Evolutionary conservation across 257 asterid genomes (phyloP).

Genomic region (Fraxinus cuspidata): DNA sequence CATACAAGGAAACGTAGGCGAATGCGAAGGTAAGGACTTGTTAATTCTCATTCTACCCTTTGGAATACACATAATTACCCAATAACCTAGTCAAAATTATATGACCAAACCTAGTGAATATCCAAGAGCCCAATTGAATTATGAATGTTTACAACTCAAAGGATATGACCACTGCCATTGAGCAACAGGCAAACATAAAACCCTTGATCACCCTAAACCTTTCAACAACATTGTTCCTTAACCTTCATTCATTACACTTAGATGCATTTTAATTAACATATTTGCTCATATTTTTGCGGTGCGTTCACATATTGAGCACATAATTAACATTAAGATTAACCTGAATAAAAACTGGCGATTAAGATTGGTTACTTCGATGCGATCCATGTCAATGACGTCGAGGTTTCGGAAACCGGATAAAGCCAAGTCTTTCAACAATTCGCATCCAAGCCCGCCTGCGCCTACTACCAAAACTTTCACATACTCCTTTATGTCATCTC

Average conservation of each 20-base stretch:
- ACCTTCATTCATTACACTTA: background rate
- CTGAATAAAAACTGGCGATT: conserved; percentile 97
- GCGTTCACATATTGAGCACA: background rate
- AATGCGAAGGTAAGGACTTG: background rate
- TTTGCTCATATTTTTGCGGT: background rate
- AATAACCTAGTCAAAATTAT: background rate
- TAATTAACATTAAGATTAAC: conserved; percentile 35
- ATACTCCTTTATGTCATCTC: conserved; percentile 77
- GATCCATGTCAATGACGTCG: conserved; percentile 97
- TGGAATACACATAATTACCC: background rate
- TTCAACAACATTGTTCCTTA: background rate
- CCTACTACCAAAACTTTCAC: conserved; percentile 90
- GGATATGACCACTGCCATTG: background rate
- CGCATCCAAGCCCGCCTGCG: conserved; percentile 99
- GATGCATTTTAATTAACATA: background rate
- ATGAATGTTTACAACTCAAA: conserved; percentile 1
- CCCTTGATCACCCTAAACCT: conserved; percentile 16
- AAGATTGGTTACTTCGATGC: conserved; percentile 92
- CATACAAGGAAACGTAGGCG: background rate
- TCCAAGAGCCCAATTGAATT: conserved; percentile 15
- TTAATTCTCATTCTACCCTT: background rate
- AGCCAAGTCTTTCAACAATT: conserved; percentile 94
- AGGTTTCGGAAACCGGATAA: conserved; percentile 80
- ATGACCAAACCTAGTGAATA: background rate
- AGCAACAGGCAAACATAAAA: conserved; percentile 6